A percentile compares a stretch with the other conserved stretches of the same genome.
These are phyloP conservation scores for Penicillium herquei DNA, from an alignment of 495 filamentous ascomycete species.

Conservation along the genomic window DNA sequence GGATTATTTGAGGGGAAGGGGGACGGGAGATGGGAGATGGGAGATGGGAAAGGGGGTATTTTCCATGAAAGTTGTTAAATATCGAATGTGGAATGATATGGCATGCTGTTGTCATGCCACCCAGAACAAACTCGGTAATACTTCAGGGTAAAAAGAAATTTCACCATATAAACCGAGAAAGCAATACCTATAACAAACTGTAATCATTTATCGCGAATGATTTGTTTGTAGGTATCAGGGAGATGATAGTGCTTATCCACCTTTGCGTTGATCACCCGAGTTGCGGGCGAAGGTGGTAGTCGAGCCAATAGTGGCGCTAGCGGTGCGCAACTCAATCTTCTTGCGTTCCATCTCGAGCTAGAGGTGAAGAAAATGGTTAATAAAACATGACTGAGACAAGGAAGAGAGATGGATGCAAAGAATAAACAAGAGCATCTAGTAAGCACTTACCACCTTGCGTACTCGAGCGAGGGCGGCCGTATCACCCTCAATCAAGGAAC, in stretches of 20 bases:
- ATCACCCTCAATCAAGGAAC: slow-evolving; percentile 46
- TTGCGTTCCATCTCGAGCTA: slow-evolving; percentile 52
- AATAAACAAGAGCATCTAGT: neutral
- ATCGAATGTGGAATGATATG: slow-evolving; percentile 4
- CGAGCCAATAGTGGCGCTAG: slow-evolving; percentile 42
- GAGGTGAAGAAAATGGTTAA: neutral
- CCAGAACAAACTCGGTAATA: slow-evolving; percentile 3
- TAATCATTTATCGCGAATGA: neutral
- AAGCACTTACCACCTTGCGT: slow-evolving; percentile 60
- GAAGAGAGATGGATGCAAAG: slow-evolving; percentile 3
- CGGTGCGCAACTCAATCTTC: slow-evolving; percentile 48
- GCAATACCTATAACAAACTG: neutral
- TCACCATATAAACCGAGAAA: slow-evolving; percentile 4
- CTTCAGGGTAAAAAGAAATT: slow-evolving; percentile 9
- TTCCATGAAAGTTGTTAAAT: slow-evolving; percentile 12
- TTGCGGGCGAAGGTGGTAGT: slow-evolving; percentile 34
- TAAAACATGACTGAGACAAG: neutral
- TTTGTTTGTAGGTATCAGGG: neutral
- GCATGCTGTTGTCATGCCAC: neutral
- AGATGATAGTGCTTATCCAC: slow-evolving; percentile 16
- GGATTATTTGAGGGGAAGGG: neutral
- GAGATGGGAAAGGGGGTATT: slow-evolving; percentile 12
- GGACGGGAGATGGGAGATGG: too few relatives aligned
- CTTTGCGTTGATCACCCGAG: slow-evolving; percentile 28
- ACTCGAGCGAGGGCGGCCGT: slow-evolving; percentile 54